Percentiles rank a stretch among this genome's conserved stretches.
Evolutionary conservation across 2,329 filamentous ascomycete genomes (phyloP).

Genomic region (Colletotrichum acutatum): DNA sequence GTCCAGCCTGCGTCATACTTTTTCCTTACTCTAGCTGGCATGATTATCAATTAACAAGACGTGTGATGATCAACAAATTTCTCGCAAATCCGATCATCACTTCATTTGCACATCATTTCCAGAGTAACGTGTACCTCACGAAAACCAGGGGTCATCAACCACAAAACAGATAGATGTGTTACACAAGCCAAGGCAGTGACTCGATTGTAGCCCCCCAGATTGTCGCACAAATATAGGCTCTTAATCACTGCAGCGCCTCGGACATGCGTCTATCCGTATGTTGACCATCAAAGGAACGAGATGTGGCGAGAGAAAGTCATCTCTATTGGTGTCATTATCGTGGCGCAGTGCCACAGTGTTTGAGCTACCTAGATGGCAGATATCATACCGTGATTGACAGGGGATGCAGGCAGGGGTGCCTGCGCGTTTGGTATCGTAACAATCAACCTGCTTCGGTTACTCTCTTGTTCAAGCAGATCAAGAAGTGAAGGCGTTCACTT

Average conservation of each 20-base stretch:
- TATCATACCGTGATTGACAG: not conserved
- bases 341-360: not conserved
- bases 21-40: not conserved
- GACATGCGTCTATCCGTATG: not conserved
- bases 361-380: not conserved
- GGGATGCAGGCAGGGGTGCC: not conserved
- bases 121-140: not conserved
- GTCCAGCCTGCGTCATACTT: not conserved
- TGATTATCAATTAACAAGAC: not conserved
- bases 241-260: not conserved
- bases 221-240: not conserved
- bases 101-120: not conserved
- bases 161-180: not conserved
- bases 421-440: not conserved
- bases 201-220: constrained; percentile 2
- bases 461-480: not conserved
- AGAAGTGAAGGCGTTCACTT: not conserved
- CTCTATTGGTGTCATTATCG: not conserved
- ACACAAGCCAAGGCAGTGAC: not conserved
- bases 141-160: not conserved
- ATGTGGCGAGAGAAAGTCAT: not conserved
- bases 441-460: not conserved
- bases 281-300: not conserved
- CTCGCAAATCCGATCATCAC: not conserved
- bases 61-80: not conserved